Evolutionary conservation across 169 alveolate genomes (phyloP).

Genomic region (Plasmodium sp.): DNA sequence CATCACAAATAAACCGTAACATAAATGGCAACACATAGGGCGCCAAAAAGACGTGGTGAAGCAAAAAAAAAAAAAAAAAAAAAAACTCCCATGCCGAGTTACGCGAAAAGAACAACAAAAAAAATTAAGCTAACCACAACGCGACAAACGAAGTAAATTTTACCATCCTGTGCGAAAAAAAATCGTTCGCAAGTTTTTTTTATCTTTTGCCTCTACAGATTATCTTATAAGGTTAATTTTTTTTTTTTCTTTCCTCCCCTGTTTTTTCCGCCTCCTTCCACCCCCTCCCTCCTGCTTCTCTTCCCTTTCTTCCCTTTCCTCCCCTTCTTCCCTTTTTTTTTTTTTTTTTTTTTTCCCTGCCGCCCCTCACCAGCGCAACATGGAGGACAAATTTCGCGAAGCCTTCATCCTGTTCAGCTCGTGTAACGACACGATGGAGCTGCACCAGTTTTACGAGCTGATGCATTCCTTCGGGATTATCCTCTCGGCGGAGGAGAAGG

Average conservation of each 20-base stretch:
- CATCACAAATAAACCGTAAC: not conserved
- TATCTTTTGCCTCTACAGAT: not conserved
- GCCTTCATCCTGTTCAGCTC: constrained; percentile 68
- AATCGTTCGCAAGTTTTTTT: not conserved
- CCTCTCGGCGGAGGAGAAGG: constrained; percentile 33
- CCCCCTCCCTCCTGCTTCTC: not conserved
- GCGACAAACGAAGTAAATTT: not conserved
- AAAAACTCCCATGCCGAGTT: not conserved
- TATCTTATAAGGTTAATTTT: not conserved
- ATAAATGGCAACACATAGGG: not conserved
- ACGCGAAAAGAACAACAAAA: not conserved
- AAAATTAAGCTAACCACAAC: not conserved
- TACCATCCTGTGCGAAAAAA: not conserved
- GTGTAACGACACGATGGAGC: constrained; percentile 19
- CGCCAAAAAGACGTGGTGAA: not conserved
- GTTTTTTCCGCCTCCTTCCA: not conserved
- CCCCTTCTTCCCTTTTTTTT: not conserved
- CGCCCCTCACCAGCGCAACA: not conserved
- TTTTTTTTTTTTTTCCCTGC: not conserved
- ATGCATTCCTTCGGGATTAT: constrained; percentile 59
- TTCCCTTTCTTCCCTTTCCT: not conserved
- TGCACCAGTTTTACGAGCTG: constrained; percentile 36
- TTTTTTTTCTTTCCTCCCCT: not conserved
- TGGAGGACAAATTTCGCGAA: constrained; percentile 71
- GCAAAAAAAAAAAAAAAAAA: no score